Base-by-base conservation (phyloP, 768 basidiomycete genomes). In the Leucocoprinus birnbaumii region DNA sequence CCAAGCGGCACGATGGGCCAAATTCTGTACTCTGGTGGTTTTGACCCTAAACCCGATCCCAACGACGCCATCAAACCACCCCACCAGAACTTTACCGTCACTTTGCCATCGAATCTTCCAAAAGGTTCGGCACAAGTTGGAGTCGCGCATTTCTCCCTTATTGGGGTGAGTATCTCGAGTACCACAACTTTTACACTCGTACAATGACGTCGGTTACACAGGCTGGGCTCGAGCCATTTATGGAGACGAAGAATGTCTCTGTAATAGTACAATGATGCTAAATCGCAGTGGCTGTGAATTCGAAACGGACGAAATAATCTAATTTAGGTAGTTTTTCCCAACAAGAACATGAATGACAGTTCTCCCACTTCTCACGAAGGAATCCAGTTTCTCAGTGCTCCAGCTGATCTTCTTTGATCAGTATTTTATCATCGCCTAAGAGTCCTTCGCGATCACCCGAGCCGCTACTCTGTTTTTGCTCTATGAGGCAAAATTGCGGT, bases 11-110 rank as follows among this genome's bases (percentile, higher is more conserved):
- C 64, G 16, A 56, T 80, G 61, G 80, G 80, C 11, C 60, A 52
- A 9, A 70, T 81, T n/a, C 65, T 82, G 44, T 80, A 78, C 63
- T 74, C 72, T 41, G 81, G 80, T 16, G 64, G 64, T 9, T 82
- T 70, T 55, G 59, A 64, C 22, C 80, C 80, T 0, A 58, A 72
- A 54, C 64, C 58, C 54, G 62, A 73, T 18, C 57, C 68, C 10
- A 4, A 57, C 63, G 24, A 61, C 63, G 11, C 1, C 38, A 18
- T 2, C 40, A 66, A 68, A 53, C 71, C 69, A 16, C 77, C 78
- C 10, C 72, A 77, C 63, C 66, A 80, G 53, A 78, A 79, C 58
- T 76, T 78, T 55, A 71, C 74, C 3, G 67, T 80, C 3, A 63
- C 64, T 31, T 62, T 81, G 11, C 79, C 79, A 1, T 46, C 65